These are phyloP conservation scores for Alternaria incomplexa DNA, from an alignment of 2,329 filamentous ascomycete species.

Conservation along the genomic window DNA sequence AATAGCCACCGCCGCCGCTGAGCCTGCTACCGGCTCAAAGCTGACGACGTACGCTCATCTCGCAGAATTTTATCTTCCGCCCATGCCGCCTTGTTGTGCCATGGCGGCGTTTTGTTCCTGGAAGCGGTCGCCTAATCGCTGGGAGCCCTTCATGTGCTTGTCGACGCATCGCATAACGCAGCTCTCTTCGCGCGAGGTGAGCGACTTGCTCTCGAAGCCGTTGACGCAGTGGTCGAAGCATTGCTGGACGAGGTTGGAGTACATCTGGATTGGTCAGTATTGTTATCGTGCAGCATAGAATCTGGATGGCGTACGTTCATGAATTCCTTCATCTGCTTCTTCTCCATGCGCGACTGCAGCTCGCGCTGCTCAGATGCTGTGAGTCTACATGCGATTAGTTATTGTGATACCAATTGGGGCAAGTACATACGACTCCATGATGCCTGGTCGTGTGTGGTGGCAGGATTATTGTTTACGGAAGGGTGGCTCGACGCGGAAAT, in stretches of 20 bases:
- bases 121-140: conserved; percentile 91
- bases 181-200: conserved; percentile 84
- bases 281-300: neutral
- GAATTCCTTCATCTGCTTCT: conserved; percentile 98
- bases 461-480: neutral
- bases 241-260: conserved; percentile 77
- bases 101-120: conserved; percentile 73
- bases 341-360: conserved; percentile 93
- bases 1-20: neutral
- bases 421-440: conserved; percentile 47
- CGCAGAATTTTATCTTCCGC: neutral
- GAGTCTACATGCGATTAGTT: conserved; percentile 60
- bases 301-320: conserved; percentile 75
- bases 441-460: neutral
- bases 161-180: conserved; percentile 95
- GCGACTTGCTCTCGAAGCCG: conserved; percentile 97
- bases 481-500: neutral
- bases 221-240: conserved; percentile 98
- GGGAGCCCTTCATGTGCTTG: conserved; percentile 92
- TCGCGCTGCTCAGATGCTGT: conserved; percentile 84
- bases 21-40: neutral
- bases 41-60: neutral
- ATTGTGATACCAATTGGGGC: neutral
- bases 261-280: conserved; percentile 58
- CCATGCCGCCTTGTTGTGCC: conserved; percentile 61